Conservation (phyloP, 495 filamentous ascomycete species). For the Lophium mytilinum region DNA sequence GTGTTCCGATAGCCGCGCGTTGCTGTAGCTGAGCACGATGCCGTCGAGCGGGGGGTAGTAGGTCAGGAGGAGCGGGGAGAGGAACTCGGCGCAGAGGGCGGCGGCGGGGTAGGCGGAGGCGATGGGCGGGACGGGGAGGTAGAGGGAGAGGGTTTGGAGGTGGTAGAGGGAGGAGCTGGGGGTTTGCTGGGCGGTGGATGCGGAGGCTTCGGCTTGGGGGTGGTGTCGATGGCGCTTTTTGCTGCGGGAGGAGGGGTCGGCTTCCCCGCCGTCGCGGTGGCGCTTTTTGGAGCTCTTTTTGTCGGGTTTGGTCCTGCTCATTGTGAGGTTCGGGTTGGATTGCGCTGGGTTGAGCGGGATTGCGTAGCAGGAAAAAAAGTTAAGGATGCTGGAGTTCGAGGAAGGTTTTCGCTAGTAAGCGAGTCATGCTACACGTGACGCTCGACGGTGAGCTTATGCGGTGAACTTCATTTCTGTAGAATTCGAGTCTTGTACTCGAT, state of each 20-base stretch:
- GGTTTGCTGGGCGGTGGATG: not conserved
- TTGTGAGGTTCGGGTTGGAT: too few species aligned
- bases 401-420: too few species aligned
- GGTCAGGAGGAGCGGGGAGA: constrained; percentile 65
- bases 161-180: constrained; percentile 47
- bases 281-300: constrained; percentile 46
- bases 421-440: too few species aligned
- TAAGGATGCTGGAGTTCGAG: too few species aligned
- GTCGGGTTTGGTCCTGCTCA: constrained; percentile 13
- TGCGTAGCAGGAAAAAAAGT: too few species aligned
- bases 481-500: too few species aligned
- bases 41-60: constrained; percentile 67
- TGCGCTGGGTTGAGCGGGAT: too few species aligned
- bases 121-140: constrained; percentile 63
- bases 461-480: too few species aligned
- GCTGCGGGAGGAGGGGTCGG: constrained; percentile 41
- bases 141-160: constrained; percentile 55
- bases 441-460: too few species aligned
- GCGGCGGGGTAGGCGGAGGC: constrained; percentile 53
- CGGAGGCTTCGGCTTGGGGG: not conserved
- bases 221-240: not conserved
- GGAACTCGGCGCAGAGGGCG: constrained; percentile 62
- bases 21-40: constrained; percentile 61
- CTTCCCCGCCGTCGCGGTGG: constrained; percentile 40
- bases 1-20: constrained; percentile 38